These are phyloP conservation scores for Penicillium sp. DNA, from an alignment of 2,329 filamentous ascomycete species.

Conservation along the genomic window DNA sequence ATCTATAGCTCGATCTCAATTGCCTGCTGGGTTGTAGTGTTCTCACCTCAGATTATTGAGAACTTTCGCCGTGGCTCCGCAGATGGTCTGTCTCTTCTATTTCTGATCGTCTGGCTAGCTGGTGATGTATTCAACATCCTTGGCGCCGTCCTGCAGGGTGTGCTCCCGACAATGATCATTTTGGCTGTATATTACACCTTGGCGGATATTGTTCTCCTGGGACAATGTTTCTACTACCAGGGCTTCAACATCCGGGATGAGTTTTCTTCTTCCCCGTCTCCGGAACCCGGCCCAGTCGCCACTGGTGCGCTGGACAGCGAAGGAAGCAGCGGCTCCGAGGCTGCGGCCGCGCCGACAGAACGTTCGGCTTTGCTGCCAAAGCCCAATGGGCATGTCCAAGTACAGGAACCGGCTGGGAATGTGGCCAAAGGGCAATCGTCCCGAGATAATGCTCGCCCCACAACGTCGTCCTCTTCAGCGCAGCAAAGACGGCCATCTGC, in stretches of 20 bases:
- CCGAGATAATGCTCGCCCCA: slow-evolving; percentile 7
- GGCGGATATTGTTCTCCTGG: slow-evolving; percentile 83
- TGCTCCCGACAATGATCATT: slow-evolving; percentile 93
- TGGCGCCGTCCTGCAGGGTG: slow-evolving; percentile 86
- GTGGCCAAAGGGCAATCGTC: slow-evolving; percentile 3
- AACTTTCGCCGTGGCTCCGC: slow-evolving; percentile 85
- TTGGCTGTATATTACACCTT: slow-evolving; percentile 93
- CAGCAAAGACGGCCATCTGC: slow-evolving; percentile 29
- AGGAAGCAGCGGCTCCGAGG: slow-evolving; percentile 23
- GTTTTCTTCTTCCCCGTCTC: slow-evolving; percentile 20
- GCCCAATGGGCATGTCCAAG: slow-evolving; percentile 19
- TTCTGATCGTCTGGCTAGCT: slow-evolving; percentile 87
- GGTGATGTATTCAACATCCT: slow-evolving; percentile 98
- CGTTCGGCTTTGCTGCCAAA: slow-evolving; percentile 32
- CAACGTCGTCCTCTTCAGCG: slow-evolving; percentile 8
- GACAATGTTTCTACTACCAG: slow-evolving; percentile 94
- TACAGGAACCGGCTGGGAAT: slow-evolving; percentile 3
- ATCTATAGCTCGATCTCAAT: slow-evolving; percentile 80
- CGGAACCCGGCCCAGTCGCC: slow-evolving; percentile 11
- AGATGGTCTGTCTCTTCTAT: slow-evolving; percentile 86
- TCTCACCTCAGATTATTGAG: slow-evolving; percentile 94
- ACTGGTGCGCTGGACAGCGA: slow-evolving; percentile 17
- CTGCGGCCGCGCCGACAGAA: slow-evolving; percentile 29
- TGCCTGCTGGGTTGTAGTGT: slow-evolving; percentile 97
- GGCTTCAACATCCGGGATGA: slow-evolving; percentile 61